Conservation (phyloP, 768 basidiomycete species). For the Coprinellus micaceus region DNA sequence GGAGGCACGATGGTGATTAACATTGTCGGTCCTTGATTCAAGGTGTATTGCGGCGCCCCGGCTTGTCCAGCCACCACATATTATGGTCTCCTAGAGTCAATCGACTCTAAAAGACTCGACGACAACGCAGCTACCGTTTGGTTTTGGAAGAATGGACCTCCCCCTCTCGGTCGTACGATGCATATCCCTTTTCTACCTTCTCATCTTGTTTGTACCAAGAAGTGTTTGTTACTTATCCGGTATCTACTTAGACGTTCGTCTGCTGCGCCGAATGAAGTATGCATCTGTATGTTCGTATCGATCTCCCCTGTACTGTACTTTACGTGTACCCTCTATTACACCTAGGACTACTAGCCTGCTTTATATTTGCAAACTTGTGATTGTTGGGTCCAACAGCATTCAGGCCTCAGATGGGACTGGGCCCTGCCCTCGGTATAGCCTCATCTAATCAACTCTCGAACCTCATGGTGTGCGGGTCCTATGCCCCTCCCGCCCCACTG, state of each 20-base stretch:
- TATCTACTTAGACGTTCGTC: background rate
- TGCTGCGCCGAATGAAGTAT: no score
- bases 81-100: background rate
- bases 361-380: no score
- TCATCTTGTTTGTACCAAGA: background rate
- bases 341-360: no score
- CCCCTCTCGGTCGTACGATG: background rate
- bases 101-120: background rate
- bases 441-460: no score
- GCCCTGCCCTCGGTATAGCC: no score
- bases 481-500: no score
- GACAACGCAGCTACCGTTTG: background rate
- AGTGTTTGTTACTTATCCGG: background rate
- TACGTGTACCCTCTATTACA: background rate
- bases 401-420: no score
- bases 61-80: no score
- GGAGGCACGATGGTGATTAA: conserved; percentile 45
- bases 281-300: background rate
- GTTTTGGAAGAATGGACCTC: conserved; percentile 2
- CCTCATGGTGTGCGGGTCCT: no score
- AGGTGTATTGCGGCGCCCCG: background rate
- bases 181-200: background rate
- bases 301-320: background rate
- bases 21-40: conserved; percentile 31
- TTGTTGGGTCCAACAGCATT: no score